Evolutionary conservation across 768 basidiomycete species (phyloP), one percentile per base, ranked within the genome.

Genomic region (Phlegmacium glaucopus): DNA sequence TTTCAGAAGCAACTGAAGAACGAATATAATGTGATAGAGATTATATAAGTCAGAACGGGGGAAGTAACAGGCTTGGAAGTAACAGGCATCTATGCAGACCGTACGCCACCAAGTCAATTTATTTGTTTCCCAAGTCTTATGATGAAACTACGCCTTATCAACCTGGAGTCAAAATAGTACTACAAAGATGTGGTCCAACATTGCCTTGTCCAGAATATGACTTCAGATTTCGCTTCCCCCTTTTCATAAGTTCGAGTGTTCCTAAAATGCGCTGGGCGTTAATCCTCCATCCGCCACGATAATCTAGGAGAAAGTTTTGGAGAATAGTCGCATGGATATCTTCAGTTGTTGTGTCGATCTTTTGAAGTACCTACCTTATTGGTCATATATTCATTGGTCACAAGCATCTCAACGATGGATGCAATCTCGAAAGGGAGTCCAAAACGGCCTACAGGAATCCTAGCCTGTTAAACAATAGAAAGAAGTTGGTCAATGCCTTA

Each of bases 321-420:
- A 34, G 4, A 34, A 34, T 13, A 32, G 30, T 8, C 30, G 6
- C 5, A 22, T 22, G 6, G 6, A 34, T 34, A 11, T 6, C 32
- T 34, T 22, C 22, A 5, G 22, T 5, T 22, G 22, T 5, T 22
- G 22, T 22, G 22, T 22, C 29, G 22, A n/a, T 15, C 6, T n/a
- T 17, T 26, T 18, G 15, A 18, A 39, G 12, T 4, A 40, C 64
- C 12, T 43, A 75, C 78, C 71, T 80, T 80, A 62, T 80, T 78
- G 15, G 78, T 79, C 72, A 80, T 76, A 42, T 80, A 81, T 11
- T 62, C 67, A 54, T 80, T 81, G 3, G 64, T 69, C 4, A 72
- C 74, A 4, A 79, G 63, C 58, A 76, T 61, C 51, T 76, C 72
- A 9, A 79, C 75, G n/a, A 78, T 62, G 17, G 71, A 71, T 2